These are phyloP conservation scores for Plasmodium sp. DNA, from an alignment of 169 alveolate species.

Conservation along the genomic window DNA sequence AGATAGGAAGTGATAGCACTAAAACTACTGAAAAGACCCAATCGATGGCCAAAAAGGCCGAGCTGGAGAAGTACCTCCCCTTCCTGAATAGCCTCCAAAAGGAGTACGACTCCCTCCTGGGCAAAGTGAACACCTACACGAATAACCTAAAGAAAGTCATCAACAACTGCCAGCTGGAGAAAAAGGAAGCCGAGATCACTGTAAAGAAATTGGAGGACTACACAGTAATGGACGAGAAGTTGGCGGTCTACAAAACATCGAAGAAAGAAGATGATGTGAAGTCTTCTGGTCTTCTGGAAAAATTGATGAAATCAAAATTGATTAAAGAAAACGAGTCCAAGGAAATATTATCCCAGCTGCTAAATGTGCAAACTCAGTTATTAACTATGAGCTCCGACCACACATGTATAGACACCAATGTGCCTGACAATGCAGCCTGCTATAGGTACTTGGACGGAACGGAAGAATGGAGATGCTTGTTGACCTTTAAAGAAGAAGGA, in stretches of 20 bases:
- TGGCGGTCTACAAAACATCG: neutral
- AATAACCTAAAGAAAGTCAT: neutral
- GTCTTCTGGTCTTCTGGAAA: neutral
- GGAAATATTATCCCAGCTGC: neutral
- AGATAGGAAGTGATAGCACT: neutral
- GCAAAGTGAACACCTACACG: neutral
- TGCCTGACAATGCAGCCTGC: conserved; percentile 52
- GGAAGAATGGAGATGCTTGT: conserved; percentile 64
- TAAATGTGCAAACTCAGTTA: neutral
- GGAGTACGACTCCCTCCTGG: neutral
- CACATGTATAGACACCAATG: neutral
- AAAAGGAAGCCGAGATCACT: neutral
- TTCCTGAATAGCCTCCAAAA: conserved; percentile 7
- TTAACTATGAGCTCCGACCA: neutral
- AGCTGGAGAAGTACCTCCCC: conserved; percentile 3
- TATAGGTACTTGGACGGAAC: conserved; percentile 14
- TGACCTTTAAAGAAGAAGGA: neutral
- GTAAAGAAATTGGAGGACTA: neutral
- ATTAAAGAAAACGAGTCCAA: neutral
- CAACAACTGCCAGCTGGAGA: neutral
- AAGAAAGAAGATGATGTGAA: neutral
- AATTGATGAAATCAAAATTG: neutral
- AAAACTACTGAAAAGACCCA: neutral
- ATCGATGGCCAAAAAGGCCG: neutral
- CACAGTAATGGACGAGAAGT: neutral